Base-by-base conservation (phyloP, 129 eudicot genomes). In the Tanacetum coccineum region DNA sequence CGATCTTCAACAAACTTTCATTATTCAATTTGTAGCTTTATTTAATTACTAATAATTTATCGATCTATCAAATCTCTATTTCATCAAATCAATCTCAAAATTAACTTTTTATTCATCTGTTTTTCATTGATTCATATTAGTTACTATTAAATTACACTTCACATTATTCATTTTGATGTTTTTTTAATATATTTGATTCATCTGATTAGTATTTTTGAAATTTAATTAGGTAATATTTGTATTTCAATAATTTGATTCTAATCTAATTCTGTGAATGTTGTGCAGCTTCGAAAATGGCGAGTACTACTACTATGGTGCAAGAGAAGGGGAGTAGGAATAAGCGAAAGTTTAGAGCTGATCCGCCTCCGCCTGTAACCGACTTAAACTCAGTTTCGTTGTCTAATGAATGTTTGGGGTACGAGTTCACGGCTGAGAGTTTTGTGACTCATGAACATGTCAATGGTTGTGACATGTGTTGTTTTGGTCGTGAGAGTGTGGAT, bases 321-420 rank as follows among this genome's bases (percentile, higher is more conserved):
- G 95, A 84, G 49, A 93, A 93, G 68, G 95, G 89, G 62, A 93
- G 95, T 75, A 84, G 98, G 86, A 93, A 93, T 59, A 93, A 93
- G 87, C 79, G 98, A 25, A 93, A 93, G 62, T 89, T 93, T 52
- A 80, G 92, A 55, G 89, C 96, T 51, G 98, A 93, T 81, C 95
- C 90, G 6, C 75, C 80, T 4, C n/a, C n/a, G n/a, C 92, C 98
- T 8, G 48, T 76, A 45, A 72, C 71, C 14, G 95, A 93, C 55
- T 80, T 74, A 2, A 74, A 86, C 72, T 47, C 65, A 19, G 64
- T 68, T 59, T 74, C 89, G 14, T 55, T 67, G 26, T 78, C 87
- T 18, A 81, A 55, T 63, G 88, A 86, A 36, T 77, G 80, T 67
- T 20, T 83, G 21, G 80, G 76, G 44, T 93, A 86, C n/a, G 90